phyloP scores from a whole-genome alignment of 352 stramenopile genomes.

The Ochromonadaceae sp. region DNA sequence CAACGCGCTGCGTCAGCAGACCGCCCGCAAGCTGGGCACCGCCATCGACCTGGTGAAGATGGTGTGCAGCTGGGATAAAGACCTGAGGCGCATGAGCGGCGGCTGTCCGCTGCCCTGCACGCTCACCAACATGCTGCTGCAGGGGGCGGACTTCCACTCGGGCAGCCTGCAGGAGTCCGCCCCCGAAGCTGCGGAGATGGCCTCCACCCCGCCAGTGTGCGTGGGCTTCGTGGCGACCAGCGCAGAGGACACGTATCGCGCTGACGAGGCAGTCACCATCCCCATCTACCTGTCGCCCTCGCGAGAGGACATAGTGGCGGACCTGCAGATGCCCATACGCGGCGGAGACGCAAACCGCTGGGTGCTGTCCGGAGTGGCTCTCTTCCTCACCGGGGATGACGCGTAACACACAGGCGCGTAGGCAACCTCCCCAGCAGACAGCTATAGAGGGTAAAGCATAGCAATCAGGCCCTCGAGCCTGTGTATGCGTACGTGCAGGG shows the following conservation, averaged over 20 bases:
- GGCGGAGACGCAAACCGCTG: conserved; percentile 17
- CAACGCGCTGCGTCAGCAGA: conserved; percentile 77
- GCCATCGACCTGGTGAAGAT: conserved; percentile 76
- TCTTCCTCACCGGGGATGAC: conserved; percentile 23
- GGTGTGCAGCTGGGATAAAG: conserved; percentile 63
- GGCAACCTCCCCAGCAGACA: too few relatives aligned
- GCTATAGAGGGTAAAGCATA: too few relatives aligned
- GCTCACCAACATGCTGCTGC: conserved; percentile 53
- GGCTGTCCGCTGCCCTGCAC: conserved; percentile 19
- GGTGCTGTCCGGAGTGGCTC: conserved; percentile 26
- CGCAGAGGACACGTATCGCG: background rate
- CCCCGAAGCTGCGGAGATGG: conserved; percentile 58
- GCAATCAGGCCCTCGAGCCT: too few relatives aligned
- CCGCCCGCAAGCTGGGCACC: conserved; percentile 50
- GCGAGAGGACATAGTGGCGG: conserved; percentile 25
- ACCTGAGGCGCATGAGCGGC: conserved; percentile 31
- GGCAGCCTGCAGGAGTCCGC: conserved; percentile 51
- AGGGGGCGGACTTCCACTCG: conserved; percentile 57
- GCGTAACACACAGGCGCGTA: too few relatives aligned
- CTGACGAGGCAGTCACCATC: background rate
- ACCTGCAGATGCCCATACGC: conserved; percentile 28
- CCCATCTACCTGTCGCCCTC: conserved; percentile 28
- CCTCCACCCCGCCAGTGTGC: conserved; percentile 51
- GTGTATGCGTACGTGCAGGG: too few relatives aligned
- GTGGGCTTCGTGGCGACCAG: conserved; percentile 35